These are phyloP conservation scores for Tricholoma matsutake DNA, from an alignment of 768 basidiomycete genomes.

Conservation along the genomic window DNA sequence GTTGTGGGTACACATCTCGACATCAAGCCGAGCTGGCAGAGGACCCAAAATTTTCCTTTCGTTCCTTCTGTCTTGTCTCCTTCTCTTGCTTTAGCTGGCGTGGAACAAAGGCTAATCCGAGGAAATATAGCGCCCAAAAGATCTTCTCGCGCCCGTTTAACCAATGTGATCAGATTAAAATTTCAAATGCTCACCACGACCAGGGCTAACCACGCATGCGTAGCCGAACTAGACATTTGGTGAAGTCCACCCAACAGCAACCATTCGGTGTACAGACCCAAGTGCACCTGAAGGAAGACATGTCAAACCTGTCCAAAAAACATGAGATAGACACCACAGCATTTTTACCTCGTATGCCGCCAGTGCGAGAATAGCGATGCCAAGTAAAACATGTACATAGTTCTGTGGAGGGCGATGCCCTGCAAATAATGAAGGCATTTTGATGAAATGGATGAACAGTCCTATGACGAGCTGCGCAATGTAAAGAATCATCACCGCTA, in stretches of 20 bases:
- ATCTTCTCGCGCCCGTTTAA: conserved; percentile 25
- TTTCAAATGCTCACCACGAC: conserved; percentile 30
- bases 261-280: conserved; percentile 50
- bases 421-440: conserved; percentile 35
- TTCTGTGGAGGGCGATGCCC: conserved; percentile 48
- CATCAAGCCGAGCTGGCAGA: not conserved
- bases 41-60: conserved; percentile 15
- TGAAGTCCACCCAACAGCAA: conserved; percentile 32
- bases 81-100: conserved; percentile 43
- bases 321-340: not conserved
- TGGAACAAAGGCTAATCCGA: conserved; percentile 43
- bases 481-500: conserved; percentile 54
- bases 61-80: conserved; percentile 12
- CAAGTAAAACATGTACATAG: conserved; percentile 53
- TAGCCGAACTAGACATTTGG: conserved; percentile 35
- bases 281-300: conserved; percentile 37
- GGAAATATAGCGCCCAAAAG: conserved; percentile 44
- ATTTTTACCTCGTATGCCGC: conserved; percentile 48
- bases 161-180: not conserved
- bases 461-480: conserved; percentile 48
- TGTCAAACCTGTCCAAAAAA: not conserved
- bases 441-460: conserved; percentile 49
- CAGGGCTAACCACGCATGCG: conserved; percentile 46
- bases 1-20: not conserved
- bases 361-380: conserved; percentile 50